These are phyloP conservation scores for Myxozyma kluyveri DNA, from an alignment of 805 yeast species.

Conservation along the genomic window DNA sequence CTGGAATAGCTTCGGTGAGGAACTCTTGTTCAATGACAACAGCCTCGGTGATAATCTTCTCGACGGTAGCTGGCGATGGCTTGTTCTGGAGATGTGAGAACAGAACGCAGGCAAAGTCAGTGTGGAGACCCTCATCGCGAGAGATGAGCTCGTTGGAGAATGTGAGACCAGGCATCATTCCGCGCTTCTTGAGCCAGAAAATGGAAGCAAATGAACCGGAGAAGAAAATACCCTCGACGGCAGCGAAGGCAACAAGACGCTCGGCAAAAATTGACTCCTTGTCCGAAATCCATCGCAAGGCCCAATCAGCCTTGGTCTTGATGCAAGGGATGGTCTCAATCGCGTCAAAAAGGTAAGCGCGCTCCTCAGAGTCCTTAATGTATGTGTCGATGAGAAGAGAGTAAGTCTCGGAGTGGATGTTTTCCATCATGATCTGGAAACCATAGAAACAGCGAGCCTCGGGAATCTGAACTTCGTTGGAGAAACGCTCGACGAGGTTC, in stretches of 20 bases:
- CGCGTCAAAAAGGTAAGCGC: conserved; percentile 88
- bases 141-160: conserved; percentile 96
- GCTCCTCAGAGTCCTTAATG: conserved; percentile 93
- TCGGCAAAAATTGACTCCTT: conserved; percentile 86
- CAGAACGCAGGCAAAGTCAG: conserved; percentile 95
- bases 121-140: conserved; percentile 98
- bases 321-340: conserved; percentile 95
- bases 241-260: conserved; percentile 96
- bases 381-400: conserved; percentile 91
- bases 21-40: conserved; percentile 91
- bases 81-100: conserved; percentile 90
- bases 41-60: conserved; percentile 88
- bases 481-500: conserved; percentile 93
- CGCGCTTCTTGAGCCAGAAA: conserved; percentile 98
- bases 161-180: conserved; percentile 97
- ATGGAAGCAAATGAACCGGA: conserved; percentile 98
- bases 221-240: conserved; percentile 98
- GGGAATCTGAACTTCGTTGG: conserved; percentile 94
- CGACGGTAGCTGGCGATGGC: conserved; percentile 75
- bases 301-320: conserved; percentile 98
- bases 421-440: conserved; percentile 99
- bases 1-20: conserved; percentile 93
- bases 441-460: conserved; percentile 99
- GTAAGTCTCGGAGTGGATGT: conserved; percentile 96
- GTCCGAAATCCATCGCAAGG: conserved; percentile 93